Percentiles rank a stretch among this genome's conserved stretches.
Evolutionary conservation across 768 basidiomycete genomes (phyloP).

Genomic region (Pleurotus platypus): DNA sequence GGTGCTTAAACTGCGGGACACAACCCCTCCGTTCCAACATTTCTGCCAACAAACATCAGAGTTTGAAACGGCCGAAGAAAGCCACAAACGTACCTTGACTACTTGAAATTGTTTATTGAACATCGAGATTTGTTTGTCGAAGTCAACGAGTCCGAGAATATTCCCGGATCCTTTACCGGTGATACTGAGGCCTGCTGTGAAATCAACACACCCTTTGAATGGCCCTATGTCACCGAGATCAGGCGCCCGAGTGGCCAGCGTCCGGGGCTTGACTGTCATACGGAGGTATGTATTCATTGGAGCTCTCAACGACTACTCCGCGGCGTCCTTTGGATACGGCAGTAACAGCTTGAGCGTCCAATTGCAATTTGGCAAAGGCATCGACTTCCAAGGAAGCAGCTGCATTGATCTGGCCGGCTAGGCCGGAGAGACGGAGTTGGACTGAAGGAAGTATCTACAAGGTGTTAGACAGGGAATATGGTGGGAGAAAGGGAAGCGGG

Average conservation of each 20-base stretch:
- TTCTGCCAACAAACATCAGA: neutral
- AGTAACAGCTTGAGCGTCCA: neutral
- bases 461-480: neutral
- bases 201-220: neutral
- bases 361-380: constrained; percentile 1
- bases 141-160: neutral
- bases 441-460: constrained; percentile 1
- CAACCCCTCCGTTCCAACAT: constrained; percentile 4
- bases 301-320: neutral
- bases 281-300: neutral
- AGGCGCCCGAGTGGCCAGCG: neutral
- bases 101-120: constrained; percentile 1
- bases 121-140: neutral
- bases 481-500: neutral
- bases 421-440: neutral
- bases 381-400: neutral
- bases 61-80: too few species aligned
- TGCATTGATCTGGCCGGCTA: neutral
- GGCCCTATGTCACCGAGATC: neutral
- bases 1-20: neutral
- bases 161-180: neutral
- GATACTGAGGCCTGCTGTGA: neutral
- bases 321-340: neutral
- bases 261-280: neutral
- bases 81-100: neutral